Percentiles rank a stretch among this genome's conserved stretches.
These are phyloP conservation scores for Ceratocystis albifundus DNA, from an alignment of 2,329 filamentous ascomycete genomes.

Conservation along the genomic window DNA sequence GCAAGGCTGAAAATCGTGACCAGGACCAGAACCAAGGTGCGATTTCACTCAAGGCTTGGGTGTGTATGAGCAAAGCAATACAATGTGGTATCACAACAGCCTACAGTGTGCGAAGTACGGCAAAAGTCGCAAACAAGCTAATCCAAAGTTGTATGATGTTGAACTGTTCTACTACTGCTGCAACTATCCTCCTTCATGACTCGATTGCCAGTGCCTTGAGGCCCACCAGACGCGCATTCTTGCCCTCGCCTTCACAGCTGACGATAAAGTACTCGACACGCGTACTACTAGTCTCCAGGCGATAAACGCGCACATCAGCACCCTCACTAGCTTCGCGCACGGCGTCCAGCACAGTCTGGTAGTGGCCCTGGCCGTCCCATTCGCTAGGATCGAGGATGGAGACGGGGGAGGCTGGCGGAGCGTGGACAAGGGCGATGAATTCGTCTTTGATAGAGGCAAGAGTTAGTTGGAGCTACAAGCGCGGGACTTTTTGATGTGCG, in stretches of 20 bases:
- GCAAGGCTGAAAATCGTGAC: neutral
- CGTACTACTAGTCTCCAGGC: constrained; percentile 43
- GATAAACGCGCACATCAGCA: constrained; percentile 62
- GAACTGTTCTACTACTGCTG: too few species aligned
- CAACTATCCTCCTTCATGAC: constrained; percentile 34
- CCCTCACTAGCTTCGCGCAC: constrained; percentile 53
- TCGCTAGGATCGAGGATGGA: constrained; percentile 55
- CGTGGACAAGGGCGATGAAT: constrained; percentile 54
- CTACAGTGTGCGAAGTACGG: too few species aligned
- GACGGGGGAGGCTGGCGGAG: constrained; percentile 44
- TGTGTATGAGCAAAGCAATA: too few species aligned
- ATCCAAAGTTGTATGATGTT: too few species aligned
- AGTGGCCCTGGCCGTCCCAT: constrained; percentile 64
- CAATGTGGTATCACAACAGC: too few species aligned
- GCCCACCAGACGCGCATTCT: constrained; percentile 56
- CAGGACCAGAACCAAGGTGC: neutral
- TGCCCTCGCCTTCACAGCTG: constrained; percentile 45
- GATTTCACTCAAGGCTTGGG: too few species aligned
- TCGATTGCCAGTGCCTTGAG: constrained; percentile 69
- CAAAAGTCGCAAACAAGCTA: too few species aligned
- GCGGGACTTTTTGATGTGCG: neutral
- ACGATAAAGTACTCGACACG: constrained; percentile 73
- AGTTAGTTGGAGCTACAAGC: neutral
- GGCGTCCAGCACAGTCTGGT: constrained; percentile 56
- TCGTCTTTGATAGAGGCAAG: constrained; percentile 42